phyloP scores from a whole-genome alignment of 208 protist species.

The Wallacemonas sp. region DNA sequence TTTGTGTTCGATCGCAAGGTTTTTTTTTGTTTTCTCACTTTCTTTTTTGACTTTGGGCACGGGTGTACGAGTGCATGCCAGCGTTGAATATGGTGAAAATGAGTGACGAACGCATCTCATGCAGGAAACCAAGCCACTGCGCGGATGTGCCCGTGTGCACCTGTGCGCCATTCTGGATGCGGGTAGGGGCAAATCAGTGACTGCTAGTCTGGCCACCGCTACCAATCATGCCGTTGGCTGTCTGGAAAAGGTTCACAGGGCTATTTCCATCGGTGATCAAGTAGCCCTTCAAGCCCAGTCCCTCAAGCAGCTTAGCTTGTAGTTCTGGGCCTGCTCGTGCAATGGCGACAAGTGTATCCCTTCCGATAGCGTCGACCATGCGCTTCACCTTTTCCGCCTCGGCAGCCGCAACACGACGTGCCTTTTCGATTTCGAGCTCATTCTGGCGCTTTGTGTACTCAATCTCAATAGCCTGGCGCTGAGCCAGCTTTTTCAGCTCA shows the following conservation, averaged over 20 bases:
- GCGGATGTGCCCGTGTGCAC: not conserved
- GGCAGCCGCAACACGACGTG: conserved; percentile 62
- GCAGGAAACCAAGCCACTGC: not conserved
- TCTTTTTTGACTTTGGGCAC: too few species aligned
- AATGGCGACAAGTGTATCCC: conserved; percentile 91
- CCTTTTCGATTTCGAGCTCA: conserved; percentile 86
- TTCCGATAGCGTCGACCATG: conserved; percentile 87
- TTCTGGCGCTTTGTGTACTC: conserved; percentile 79
- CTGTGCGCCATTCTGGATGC: not conserved
- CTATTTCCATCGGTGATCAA: conserved; percentile 96
- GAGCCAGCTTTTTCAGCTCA: conserved; percentile 83
- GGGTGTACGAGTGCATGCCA: too few species aligned
- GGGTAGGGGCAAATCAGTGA: not conserved
- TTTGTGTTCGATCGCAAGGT: too few species aligned
- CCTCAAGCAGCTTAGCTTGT: conserved; percentile 94
- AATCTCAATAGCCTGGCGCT: conserved; percentile 84
- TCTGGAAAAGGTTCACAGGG: conserved; percentile 96
- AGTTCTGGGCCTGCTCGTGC: conserved; percentile 93
- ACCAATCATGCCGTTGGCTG: conserved; percentile 92
- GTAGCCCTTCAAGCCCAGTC: conserved; percentile 93
- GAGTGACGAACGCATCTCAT: too few species aligned
- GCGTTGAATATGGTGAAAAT: too few species aligned
- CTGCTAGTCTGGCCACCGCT: not conserved
- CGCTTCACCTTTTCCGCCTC: conserved; percentile 89
- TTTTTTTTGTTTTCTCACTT: conserved; percentile 1